Conservation (phyloP, 2,329 filamentous ascomycete species). For the Xylaria digitata region DNA sequence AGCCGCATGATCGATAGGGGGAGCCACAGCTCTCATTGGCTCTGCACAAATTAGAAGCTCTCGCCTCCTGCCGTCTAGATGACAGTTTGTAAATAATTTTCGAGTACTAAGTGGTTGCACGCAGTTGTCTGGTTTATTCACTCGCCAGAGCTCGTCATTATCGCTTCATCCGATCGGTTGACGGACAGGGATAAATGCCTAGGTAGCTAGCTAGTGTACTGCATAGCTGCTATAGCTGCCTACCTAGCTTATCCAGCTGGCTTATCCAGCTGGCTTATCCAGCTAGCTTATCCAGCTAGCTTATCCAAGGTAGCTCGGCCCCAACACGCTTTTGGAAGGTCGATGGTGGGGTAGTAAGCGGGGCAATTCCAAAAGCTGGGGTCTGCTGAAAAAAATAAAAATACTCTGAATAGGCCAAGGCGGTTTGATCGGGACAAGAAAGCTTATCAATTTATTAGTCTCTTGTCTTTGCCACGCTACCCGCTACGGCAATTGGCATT, state of each 20-base stretch:
- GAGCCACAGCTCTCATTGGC: slow-evolving; percentile 12
- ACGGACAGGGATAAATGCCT: slow-evolving; percentile 18
- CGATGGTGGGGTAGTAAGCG: not conserved
- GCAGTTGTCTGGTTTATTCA: no score
- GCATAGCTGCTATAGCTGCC: no score
- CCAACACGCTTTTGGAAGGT: slow-evolving; percentile 29
- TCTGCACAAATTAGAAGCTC: slow-evolving; percentile 17
- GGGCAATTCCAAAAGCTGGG: slow-evolving; percentile 33
- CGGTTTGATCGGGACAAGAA: slow-evolving; percentile 14
- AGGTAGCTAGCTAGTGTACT: no score
- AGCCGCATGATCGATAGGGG: slow-evolving; percentile 20
- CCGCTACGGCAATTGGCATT: not conserved
- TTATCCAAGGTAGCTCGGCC: slow-evolving; percentile 11
- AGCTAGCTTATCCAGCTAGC: slow-evolving; percentile 11
- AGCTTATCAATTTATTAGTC: slow-evolving; percentile 32
- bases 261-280: no score
- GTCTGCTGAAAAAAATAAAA: not conserved
- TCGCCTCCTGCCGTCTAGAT: slow-evolving; percentile 8
- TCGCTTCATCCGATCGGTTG: slow-evolving; percentile 11
- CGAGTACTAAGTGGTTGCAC: not conserved
- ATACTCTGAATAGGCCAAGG: slow-evolving; percentile 18
- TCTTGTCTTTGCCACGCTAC: slow-evolving; percentile 7
- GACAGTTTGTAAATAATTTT: slow-evolving; percentile 2
- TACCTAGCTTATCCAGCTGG: no score
- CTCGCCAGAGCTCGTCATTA: slow-evolving; percentile 24